These are phyloP conservation scores for Noccaea caerulescens DNA, from an alignment of 345 rosid genomes.

Conservation along the genomic window DNA sequence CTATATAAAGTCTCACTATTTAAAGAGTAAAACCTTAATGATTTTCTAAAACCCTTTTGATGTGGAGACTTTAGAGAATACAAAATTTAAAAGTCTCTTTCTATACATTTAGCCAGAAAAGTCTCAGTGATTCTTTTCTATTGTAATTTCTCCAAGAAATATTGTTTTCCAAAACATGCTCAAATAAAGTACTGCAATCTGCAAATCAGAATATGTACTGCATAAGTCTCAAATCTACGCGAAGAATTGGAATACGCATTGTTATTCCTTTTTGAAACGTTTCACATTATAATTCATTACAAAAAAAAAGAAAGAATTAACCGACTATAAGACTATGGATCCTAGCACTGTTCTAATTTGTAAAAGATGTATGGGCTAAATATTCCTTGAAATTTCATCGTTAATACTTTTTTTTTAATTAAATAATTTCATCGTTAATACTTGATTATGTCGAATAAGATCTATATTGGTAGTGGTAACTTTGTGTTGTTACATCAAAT, in stretches of 20 bases:
- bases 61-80: conserved; percentile 25
- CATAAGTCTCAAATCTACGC: conserved; percentile 12
- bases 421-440: neutral
- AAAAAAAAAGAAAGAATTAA: neutral
- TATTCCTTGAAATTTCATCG: neutral
- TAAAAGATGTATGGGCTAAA: conserved; percentile 14
- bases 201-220: conserved; percentile 33
- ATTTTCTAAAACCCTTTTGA: conserved; percentile 22
- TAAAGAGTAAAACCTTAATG: conserved; percentile 33
- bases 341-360: neutral
- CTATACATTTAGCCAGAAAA: neutral
- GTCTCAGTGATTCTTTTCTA: no score
- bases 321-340: neutral
- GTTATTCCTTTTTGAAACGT: conserved; percentile 21
- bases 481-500: conserved; percentile 44
- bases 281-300: conserved; percentile 15
- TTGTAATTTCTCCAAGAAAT: neutral
- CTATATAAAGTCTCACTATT: neutral
- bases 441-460: conserved; percentile 38
- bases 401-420: neutral
- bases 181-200: neutral
- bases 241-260: conserved; percentile 19
- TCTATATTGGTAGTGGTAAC: conserved; percentile 19
- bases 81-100: conserved; percentile 1
- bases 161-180: neutral